phyloP scores from a whole-genome alignment of 768 basidiomycete genomes.

The Psilocybe cubensis region DNA sequence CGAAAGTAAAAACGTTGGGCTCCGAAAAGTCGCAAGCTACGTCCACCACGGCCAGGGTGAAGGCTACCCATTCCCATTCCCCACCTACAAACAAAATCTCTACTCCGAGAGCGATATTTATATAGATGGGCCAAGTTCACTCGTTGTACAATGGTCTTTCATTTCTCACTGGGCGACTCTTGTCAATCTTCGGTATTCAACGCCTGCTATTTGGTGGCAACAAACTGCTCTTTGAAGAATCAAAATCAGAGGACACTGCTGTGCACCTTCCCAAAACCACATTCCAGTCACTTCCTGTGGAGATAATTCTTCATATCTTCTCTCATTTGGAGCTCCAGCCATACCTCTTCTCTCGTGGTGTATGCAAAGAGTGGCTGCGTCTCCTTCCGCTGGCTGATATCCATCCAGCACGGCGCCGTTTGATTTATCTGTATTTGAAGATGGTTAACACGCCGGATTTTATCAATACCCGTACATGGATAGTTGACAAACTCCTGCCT shows the following conservation, averaged over 20 bases:
- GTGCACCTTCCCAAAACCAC: neutral
- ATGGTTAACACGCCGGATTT: neutral
- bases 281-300: neutral
- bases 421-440: neutral
- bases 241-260: neutral
- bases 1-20: too few species aligned
- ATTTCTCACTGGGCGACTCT: too few species aligned
- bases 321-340: neutral
- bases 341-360: neutral
- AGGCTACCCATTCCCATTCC: too few species aligned
- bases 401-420: neutral
- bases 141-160: too few species aligned
- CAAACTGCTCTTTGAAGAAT: neutral
- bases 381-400: conserved; percentile 1
- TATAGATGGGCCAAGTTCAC: too few species aligned
- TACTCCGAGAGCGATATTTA: too few species aligned
- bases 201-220: neutral
- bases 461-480: neutral
- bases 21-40: too few species aligned
- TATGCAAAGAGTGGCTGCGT: neutral
- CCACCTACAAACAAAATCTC: neutral
- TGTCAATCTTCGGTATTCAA: too few species aligned
- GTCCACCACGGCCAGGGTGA: too few species aligned
- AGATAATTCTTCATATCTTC: neutral
- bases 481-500: neutral